These are phyloP conservation scores for Fusarium hainanense DNA, from an alignment of 2,329 filamentous ascomycete genomes.

Conservation along the genomic window DNA sequence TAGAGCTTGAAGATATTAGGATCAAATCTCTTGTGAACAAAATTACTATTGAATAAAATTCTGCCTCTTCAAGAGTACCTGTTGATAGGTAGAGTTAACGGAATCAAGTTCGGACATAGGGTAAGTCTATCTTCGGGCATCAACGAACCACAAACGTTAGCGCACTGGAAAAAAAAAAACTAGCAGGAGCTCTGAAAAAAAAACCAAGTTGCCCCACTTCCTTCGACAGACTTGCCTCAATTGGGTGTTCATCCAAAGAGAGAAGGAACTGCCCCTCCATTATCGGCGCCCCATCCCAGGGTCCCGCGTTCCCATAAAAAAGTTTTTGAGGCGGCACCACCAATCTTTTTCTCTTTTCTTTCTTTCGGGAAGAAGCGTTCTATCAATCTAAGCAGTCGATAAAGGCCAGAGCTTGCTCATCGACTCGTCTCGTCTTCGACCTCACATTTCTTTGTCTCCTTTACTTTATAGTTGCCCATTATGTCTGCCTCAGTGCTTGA, in stretches of 20 bases:
- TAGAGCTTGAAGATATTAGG: background rate
- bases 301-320: slow-evolving; percentile 52
- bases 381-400: slow-evolving; percentile 54
- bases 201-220: slow-evolving; percentile 3
- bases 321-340: slow-evolving; percentile 51
- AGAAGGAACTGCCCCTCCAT: slow-evolving; percentile 32
- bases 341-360: slow-evolving; percentile 56
- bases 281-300: slow-evolving; percentile 30
- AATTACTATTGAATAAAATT: background rate
- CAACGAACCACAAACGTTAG: slow-evolving; percentile 13
- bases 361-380: slow-evolving; percentile 65
- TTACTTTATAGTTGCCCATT: slow-evolving; percentile 47
- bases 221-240: background rate
- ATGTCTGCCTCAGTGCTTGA: slow-evolving; percentile 81
- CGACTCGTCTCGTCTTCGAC: slow-evolving; percentile 55
- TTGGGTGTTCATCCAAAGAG: background rate
- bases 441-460: slow-evolving; percentile 49
- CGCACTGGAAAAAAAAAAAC: slow-evolving; percentile 4
- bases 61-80: background rate
- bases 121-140: background rate
- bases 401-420: slow-evolving; percentile 47
- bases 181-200: background rate
- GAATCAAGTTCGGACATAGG: background rate
- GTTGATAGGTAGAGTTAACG: background rate
- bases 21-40: background rate